Percentiles rank a stretch among this genome's conserved stretches.
Conservation (phyloP, 106 monocot species). For the Dendrobium officinale region DNA sequence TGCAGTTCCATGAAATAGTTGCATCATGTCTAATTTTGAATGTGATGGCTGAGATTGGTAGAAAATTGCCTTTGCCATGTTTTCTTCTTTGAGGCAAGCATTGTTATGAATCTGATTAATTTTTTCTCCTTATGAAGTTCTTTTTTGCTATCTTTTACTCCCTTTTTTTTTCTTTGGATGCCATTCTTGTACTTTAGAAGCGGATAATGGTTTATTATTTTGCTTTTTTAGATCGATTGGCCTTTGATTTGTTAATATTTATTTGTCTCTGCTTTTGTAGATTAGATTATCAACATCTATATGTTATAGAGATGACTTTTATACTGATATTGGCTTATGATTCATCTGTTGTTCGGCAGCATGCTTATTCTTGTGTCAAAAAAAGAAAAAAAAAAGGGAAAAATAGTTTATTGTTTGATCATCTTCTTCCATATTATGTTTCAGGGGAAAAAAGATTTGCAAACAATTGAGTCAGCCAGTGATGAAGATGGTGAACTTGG, state of each 20-base stretch:
- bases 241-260: no score
- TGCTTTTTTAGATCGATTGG: no score
- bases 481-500: constrained; percentile 35
- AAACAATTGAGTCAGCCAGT: constrained; percentile 49
- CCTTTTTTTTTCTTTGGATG: no score
- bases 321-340: background rate
- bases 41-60: background rate
- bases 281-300: background rate
- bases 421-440: constrained; percentile 10
- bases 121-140: background rate
- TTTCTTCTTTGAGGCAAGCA: background rate
- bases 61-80: background rate
- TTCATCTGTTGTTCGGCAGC: background rate
- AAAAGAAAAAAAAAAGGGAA: background rate
- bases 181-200: no score
- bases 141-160: background rate
- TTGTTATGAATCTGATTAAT: background rate
- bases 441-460: constrained; percentile 69
- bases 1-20: background rate
- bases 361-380: background rate
- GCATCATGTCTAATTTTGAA: background rate
- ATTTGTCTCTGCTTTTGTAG: background rate
- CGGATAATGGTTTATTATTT: background rate
- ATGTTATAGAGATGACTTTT: background rate
- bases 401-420: background rate